phyloP scores from a whole-genome alignment of 2,329 filamentous ascomycete genomes.

The Nemania diffusa region DNA sequence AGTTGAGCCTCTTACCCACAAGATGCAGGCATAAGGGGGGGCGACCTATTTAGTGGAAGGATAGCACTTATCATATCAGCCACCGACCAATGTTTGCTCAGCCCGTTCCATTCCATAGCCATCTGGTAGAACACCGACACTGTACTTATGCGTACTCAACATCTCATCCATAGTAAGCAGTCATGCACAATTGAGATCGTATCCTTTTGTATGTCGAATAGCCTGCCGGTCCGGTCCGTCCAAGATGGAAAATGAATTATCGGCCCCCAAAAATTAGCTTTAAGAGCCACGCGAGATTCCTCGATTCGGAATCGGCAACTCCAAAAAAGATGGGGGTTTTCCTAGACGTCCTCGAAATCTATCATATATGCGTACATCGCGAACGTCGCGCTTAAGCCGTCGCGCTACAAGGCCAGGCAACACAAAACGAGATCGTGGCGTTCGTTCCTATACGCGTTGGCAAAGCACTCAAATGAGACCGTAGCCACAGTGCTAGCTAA shows the following conservation, averaged over 20 bases:
- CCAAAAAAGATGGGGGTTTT: not conserved
- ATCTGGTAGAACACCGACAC: not conserved
- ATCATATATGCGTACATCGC: not conserved
- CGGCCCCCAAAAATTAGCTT: no score
- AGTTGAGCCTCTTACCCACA: not conserved
- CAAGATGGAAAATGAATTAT: no score
- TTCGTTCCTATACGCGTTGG: no score
- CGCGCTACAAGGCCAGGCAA: no score
- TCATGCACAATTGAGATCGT: not conserved
- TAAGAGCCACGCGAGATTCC: no score
- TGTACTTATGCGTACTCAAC: not conserved
- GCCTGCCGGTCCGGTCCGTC: no score
- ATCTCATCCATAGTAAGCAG: not conserved
- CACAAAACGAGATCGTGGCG: no score
- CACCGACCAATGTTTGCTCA: not conserved
- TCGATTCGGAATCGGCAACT: no score
- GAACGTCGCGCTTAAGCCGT: not conserved
- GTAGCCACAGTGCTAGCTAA: not conserved
- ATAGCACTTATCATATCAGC: no score
- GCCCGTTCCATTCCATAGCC: no score
- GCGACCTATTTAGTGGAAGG: no score
- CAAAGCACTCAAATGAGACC: not conserved
- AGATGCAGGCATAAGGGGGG: not conserved
- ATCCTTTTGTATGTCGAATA: no score
- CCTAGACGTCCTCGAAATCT: not conserved